Percentiles rank a stretch among this genome's conserved stretches.
phyloP scores from a whole-genome alignment of 257 asterid genomes.

The Nicotiana tabacum region DNA sequence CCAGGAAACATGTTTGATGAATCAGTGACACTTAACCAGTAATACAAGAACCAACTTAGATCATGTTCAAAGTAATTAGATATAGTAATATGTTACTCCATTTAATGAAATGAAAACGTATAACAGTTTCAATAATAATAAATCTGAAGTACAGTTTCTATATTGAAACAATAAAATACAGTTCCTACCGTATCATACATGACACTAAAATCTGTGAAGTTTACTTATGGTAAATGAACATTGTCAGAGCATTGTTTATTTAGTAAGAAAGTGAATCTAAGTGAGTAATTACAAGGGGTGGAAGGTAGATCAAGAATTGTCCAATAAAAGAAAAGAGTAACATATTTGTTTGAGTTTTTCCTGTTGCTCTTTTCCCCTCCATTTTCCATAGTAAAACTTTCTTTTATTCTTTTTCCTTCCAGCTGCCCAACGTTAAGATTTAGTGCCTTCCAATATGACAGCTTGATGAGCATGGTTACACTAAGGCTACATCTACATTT shows the following conservation, averaged over 20 bases:
- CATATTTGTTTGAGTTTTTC: not conserved
- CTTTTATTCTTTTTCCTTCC: not conserved
- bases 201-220: not conserved
- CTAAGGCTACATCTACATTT: not conserved
- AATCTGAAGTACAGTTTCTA: not conserved
- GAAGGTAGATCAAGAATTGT: not conserved
- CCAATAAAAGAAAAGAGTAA: not conserved
- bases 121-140: not conserved
- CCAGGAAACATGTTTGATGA: not conserved
- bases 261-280: not conserved
- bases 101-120: not conserved
- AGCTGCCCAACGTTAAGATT: not conserved
- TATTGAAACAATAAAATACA: not conserved
- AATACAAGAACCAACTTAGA: not conserved
- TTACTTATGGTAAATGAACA: not conserved
- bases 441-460: not conserved
- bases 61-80: not conserved
- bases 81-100: not conserved
- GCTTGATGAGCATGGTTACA: not conserved
- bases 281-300: not conserved
- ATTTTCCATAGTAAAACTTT: not conserved
- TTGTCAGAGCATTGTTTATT: not conserved
- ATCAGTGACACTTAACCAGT: not conserved
- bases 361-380: not conserved
- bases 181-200: not conserved